These are phyloP conservation scores for Solanum hybrid DNA, from an alignment of 305 asterid species.

Conservation along the genomic window DNA sequence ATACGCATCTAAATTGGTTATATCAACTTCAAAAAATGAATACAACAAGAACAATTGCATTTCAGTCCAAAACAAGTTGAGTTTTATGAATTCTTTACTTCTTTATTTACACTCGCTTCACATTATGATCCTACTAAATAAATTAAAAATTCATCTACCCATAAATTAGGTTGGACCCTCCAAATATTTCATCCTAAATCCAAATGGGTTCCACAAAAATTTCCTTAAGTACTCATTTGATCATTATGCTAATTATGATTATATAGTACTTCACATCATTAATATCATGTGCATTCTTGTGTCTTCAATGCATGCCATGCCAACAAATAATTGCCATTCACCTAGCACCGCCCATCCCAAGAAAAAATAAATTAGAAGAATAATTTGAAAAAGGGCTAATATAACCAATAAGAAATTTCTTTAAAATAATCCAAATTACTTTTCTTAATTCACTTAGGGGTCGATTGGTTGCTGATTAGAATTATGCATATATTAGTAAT, in stretches of 20 bases:
- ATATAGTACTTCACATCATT: background rate
- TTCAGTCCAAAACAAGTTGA: background rate
- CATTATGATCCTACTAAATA: background rate
- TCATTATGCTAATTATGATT: conserved; percentile 7
- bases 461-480: background rate
- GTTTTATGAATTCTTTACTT: background rate
- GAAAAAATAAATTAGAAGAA: background rate
- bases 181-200: background rate
- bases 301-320: background rate
- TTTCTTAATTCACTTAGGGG: background rate
- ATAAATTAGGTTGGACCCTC: background rate
- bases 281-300: conserved; percentile 6
- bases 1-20: background rate
- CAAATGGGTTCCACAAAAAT: conserved; percentile 1
- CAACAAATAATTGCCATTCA: background rate
- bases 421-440: background rate
- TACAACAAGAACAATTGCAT: background rate
- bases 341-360: background rate
- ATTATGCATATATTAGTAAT: background rate
- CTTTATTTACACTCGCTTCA: background rate
- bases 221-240: conserved; percentile 1
- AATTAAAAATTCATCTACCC: background rate
- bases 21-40: background rate
- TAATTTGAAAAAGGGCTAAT: background rate
- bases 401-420: background rate